phyloP scores from a whole-genome alignment of 1,284 basidiomycete genomes.

The Cutaneotrichosporon sp. region DNA sequence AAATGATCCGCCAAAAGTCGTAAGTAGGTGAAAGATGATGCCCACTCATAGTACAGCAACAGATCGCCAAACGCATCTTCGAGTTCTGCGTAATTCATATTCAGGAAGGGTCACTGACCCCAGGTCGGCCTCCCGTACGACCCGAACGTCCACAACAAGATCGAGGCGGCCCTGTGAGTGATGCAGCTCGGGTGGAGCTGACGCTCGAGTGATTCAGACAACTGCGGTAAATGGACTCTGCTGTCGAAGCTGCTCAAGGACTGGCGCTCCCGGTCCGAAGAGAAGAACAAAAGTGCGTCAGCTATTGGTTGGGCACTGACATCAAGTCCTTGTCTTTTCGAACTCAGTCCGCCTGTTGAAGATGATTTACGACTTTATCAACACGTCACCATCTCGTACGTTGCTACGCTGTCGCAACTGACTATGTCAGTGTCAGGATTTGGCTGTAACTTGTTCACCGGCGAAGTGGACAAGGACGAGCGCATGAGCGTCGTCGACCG shows the following conservation, averaged over 20 bases:
- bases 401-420: constrained; percentile 38
- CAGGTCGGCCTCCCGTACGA: constrained; percentile 39
- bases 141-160: constrained; percentile 26
- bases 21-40: constrained; percentile 12
- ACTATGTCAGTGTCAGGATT: constrained; percentile 37
- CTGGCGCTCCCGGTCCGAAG: constrained; percentile 53
- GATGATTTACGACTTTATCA: constrained; percentile 54
- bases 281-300: constrained; percentile 48
- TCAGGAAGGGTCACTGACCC: background rate
- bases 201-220: constrained; percentile 44
- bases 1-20: constrained; percentile 36
- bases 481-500: constrained; percentile 54
- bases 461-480: constrained; percentile 49
- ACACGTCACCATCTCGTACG: constrained; percentile 39
- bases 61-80: constrained; percentile 37
- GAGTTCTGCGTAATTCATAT: constrained; percentile 41
- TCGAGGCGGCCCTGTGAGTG: constrained; percentile 40
- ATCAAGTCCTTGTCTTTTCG: constrained; percentile 55
- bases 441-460: constrained; percentile 52
- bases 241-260: constrained; percentile 49
- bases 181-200: background rate
- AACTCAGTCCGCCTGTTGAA: constrained; percentile 55
- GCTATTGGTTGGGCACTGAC: constrained; percentile 14
- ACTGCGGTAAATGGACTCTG: constrained; percentile 58
- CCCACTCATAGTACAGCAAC: constrained; percentile 24